Conservation (phyloP, 2,329 filamentous ascomycete species). For the Trichoderma pleuroti region DNA sequence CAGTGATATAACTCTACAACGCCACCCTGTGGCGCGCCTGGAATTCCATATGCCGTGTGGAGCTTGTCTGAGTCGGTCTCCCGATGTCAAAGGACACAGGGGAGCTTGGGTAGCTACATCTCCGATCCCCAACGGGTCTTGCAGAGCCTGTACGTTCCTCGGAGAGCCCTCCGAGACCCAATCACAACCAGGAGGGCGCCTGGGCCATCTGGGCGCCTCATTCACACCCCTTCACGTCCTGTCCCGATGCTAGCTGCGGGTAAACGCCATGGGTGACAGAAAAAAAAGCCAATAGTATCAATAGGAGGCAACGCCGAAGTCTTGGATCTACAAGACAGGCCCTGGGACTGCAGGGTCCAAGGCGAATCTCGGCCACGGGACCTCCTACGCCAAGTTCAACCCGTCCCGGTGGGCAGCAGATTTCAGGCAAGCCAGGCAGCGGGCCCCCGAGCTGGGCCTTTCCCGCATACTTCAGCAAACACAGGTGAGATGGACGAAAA, state of each 20-base stretch:
- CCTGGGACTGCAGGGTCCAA: conserved; percentile 3
- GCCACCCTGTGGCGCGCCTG: conserved; percentile 13
- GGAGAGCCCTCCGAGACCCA: background rate
- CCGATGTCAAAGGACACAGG: background rate
- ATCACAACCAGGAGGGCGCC: background rate
- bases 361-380: background rate
- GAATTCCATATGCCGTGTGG: conserved; percentile 5
- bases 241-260: conserved; percentile 1
- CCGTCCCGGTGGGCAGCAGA: background rate
- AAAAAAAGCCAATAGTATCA: background rate
- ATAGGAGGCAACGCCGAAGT: background rate
- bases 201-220: background rate
- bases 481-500: conserved; percentile 11
- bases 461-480: background rate
- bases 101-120: background rate
- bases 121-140: background rate
- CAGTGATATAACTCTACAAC: background rate
- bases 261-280: background rate
- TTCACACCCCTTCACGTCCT: background rate
- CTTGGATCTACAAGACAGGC: background rate
- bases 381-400: background rate
- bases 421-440: background rate
- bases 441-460: background rate
- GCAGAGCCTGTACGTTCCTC: background rate
- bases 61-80: background rate